Evolutionary conservation across 306 rosid species (phyloP).

Genomic region (Nissolia schottii): DNA sequence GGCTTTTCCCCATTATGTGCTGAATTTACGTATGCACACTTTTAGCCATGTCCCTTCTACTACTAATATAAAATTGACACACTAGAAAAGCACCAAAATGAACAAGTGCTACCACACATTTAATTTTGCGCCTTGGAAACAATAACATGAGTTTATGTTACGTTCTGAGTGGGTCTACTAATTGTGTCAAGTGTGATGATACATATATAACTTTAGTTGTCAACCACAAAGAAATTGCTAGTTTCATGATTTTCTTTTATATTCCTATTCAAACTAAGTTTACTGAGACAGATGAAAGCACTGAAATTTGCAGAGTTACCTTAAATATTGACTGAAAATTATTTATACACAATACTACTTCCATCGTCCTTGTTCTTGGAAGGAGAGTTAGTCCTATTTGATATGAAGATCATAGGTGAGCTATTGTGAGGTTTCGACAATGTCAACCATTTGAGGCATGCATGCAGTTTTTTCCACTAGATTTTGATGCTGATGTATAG

Average conservation of each 20-base stretch:
- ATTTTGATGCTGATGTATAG: background rate
- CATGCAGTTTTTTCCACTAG: background rate
- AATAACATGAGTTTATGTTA: background rate
- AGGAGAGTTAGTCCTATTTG: background rate
- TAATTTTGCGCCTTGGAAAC: slow-evolving; percentile 21
- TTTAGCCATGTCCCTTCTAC: background rate
- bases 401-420: background rate
- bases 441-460: background rate
- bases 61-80: slow-evolving; percentile 7
- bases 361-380: background rate
- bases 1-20: background rate
- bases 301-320: background rate
- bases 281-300: background rate
- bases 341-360: background rate
- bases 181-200: background rate
- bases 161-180: background rate
- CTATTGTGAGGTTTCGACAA: background rate
- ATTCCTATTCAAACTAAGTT: background rate
- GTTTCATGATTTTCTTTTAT: background rate
- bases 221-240: background rate
- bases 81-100: background rate
- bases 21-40: background rate
- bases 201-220: background rate
- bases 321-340: background rate
- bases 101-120: background rate